Evolutionary conservation across 2,329 filamentous ascomycete species (phyloP), one percentile per base, ranked within the genome.

Genomic region (Verticillium nubilum): DNA sequence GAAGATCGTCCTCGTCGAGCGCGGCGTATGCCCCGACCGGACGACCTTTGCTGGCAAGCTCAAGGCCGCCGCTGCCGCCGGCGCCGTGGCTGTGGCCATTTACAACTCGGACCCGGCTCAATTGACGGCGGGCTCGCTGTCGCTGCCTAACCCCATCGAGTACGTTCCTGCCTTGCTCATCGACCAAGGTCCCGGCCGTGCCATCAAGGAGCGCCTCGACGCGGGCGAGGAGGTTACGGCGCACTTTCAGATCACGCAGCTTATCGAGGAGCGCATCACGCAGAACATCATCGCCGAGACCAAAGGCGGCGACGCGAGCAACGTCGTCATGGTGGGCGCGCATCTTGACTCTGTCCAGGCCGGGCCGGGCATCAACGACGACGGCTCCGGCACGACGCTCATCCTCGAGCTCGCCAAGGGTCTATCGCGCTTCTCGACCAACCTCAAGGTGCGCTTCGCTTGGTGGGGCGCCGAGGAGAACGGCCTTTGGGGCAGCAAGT

Each of bases 391-490:
- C 13, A 72, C 72, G 0, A 69, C 75, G 0, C 71, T 75, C 0
- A 67, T 78, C 26, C 67, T 80, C 1, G 75, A 79, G 57, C 66
- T 78, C 7, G 75, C 75, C 58, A 72, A 72, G 5, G 74, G 67
- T 17, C 70, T 77, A 19, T 61, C 69, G 19, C 70, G 78, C 56
- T 73, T 68, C 56, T 67, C 66, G 5, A 70, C 68, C n/a, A 72
- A 70, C 19, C 66, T 71, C 63, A 73, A 73, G 63, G 69, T 78
- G 2, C 69, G 76, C 3, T 78, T 79, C 53, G 73, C 68, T 0
- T 80, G 75, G 74, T 79, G 77, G 77, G 75, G 73, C 0, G 77
- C 76, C 0, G 78, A 80, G 58, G 78, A 80, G 66, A 73, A 70
- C 31, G 77, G 76, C 0, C 69, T 78, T 1, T 28, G 71, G 58